A percentile compares a stretch with the other conserved stretches of the same genome.
Evolutionary conservation across 257 asterid species (phyloP).

Genomic region (Verbascum thapsus): DNA sequence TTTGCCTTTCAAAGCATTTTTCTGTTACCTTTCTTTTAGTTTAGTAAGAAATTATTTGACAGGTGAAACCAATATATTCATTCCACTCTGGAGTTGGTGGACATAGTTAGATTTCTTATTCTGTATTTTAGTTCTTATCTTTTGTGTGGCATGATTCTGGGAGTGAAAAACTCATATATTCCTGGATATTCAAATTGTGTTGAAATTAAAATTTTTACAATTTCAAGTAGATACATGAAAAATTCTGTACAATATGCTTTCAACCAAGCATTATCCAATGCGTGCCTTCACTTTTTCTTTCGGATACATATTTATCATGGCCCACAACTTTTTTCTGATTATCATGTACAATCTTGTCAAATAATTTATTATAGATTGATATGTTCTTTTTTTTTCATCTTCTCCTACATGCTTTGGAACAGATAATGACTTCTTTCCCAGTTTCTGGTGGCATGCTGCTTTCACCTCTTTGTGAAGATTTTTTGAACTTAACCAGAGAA

Average conservation of each 20-base stretch:
- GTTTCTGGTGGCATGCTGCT: slow-evolving; percentile 49
- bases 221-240: too few species aligned
- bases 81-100: neutral
- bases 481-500: slow-evolving; percentile 52
- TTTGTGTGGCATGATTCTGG: slow-evolving; percentile 9
- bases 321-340: slow-evolving; percentile 22
- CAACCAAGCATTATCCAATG: slow-evolving; percentile 21
- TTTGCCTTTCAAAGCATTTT: slow-evolving; percentile 7
- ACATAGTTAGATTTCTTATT: neutral
- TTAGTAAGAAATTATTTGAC: slow-evolving; percentile 14
- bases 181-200: slow-evolving; percentile 12
- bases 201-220: slow-evolving; percentile 15
- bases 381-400: neutral
- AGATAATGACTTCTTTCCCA: slow-evolving; percentile 72
- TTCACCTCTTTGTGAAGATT: slow-evolving; percentile 76
- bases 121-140: neutral
- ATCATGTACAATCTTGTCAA: neutral
- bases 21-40: slow-evolving; percentile 6
- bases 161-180: slow-evolving; percentile 3
- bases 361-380: slow-evolving; percentile 26
- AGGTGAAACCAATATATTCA: slow-evolving; percentile 3
- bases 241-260: slow-evolving; percentile 20
- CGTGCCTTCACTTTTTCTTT: slow-evolving; percentile 3
- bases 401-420: slow-evolving; percentile 30
- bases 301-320: neutral